Evolutionary conservation across 257 asterid genomes (phyloP), one percentile per base, ranked within the genome.

Genomic region (Scutellaria galericulata): DNA sequence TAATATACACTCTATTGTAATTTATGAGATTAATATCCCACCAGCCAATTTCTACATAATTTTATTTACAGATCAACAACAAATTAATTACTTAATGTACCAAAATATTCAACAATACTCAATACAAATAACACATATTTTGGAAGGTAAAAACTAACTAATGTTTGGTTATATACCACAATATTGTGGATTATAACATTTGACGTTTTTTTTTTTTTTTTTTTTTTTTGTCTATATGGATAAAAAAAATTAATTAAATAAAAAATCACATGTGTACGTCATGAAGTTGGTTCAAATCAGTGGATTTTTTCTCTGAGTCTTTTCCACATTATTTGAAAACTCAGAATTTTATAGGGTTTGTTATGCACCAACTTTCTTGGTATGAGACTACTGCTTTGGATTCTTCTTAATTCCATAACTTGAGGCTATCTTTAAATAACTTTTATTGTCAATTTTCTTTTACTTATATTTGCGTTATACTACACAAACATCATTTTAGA

Each of bases 321-420:
- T 72, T 10, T 24, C 61, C 56, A 50, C 55, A 40, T 41, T 20
- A 70, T 24, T 13, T 48, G 39, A 41, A 41, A 18, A 40, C 24
- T 52, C 61, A 50, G 9, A 67, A 68, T 55, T 68, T 47, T 8
- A 57, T 66, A 47, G 56, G 39, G 55, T 44, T 44, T 71, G 18
- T 71, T 18, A 40, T 71, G n/a, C 37, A 31, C 50, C 18, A 24
- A 12, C 27, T 11, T 58, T 31, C 7, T 64, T 53, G 57, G 63
- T 10, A 13, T 56, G 46, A 56, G 75, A 67, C 55, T 58, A 55
- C 56, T 48, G 79, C 58, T 40, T 57, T 70, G 80, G 75, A 66
- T 61, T 66, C 18, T 41, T 40, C 7, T 54, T 14, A 40, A 40
- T 47, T 46, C 41, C 61, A 59, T 52, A 13, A 56, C 7, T 55